Percentiles rank a stretch among this genome's conserved stretches.
Evolutionary conservation across 768 basidiomycete genomes (phyloP).

Genomic region (Chalciporus sphaerocephalus): DNA sequence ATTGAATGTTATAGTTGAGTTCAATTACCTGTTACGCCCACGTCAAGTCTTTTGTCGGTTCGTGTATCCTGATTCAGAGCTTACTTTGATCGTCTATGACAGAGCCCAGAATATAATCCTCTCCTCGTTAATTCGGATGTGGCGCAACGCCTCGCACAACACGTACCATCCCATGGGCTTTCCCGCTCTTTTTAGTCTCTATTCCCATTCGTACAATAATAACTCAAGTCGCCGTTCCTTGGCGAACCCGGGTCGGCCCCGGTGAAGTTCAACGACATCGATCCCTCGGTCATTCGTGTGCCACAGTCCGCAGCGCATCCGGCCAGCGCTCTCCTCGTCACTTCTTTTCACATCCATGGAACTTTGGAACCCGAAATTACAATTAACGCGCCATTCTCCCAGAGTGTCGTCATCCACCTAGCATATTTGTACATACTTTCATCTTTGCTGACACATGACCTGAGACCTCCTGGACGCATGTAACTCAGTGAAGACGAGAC

Average conservation of each 20-base stretch:
- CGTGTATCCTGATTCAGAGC: not conserved
- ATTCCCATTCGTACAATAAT: conserved; percentile 1
- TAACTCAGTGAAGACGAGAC: conserved; percentile 7
- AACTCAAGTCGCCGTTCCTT: conserved; percentile 1
- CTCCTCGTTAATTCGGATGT: conserved; percentile 10
- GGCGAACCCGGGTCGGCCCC: conserved; percentile 12
- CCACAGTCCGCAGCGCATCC: conserved; percentile 2
- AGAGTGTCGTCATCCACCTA: conserved; percentile 2
- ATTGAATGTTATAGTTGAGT: not conserved
- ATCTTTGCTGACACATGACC: conserved; percentile 1
- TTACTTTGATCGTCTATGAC: not conserved
- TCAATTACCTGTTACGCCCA: not conserved
- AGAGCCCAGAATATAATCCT: not conserved
- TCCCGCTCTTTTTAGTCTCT: not conserved
- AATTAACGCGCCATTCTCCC: conserved; percentile 3
- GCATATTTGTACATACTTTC: conserved; percentile 3
- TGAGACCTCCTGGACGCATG: conserved; percentile 16
- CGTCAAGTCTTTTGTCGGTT: not conserved
- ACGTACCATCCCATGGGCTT: not conserved
- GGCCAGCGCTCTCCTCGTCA: conserved; percentile 2
- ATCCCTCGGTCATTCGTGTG: conserved; percentile 4
- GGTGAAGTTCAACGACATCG: conserved; percentile 7
- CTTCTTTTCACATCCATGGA: conserved; percentile 8
- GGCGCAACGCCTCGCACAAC: conserved; percentile 9
- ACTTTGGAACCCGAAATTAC: conserved; percentile 2